Evolutionary conservation across 2,329 filamentous ascomycete species (phyloP).

Genomic region (Aspergillus calidoustus): DNA sequence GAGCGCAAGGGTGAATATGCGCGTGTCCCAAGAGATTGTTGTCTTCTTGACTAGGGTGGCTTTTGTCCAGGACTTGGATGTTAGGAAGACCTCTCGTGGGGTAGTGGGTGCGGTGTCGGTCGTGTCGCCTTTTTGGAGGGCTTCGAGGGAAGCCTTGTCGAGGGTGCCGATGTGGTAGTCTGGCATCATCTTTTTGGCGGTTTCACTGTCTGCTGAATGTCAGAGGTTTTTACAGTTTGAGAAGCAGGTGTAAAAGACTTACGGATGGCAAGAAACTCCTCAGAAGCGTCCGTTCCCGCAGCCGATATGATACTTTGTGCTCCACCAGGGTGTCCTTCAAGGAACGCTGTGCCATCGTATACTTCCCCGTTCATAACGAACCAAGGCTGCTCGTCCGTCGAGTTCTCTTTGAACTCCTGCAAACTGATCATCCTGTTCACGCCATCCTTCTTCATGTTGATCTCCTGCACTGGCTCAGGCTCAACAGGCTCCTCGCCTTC

Average conservation of each 20-base stretch:
- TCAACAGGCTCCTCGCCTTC: conserved; percentile 52
- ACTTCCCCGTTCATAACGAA: conserved; percentile 89
- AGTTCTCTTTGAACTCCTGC: conserved; percentile 73
- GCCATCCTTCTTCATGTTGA: conserved; percentile 76
- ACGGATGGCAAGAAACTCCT: conserved; percentile 93
- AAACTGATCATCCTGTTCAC: conserved; percentile 68
- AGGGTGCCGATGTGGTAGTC: conserved; percentile 83
- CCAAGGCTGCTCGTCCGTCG: conserved; percentile 71
- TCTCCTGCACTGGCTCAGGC: conserved; percentile 63
- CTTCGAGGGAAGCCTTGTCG: conserved; percentile 61
- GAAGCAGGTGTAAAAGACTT: conserved; percentile 45
- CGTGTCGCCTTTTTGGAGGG: conserved; percentile 55
- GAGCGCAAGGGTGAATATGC: conserved; percentile 79
- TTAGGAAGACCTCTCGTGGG: conserved; percentile 68
- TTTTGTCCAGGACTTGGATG: conserved; percentile 74
- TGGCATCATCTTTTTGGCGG: conserved; percentile 87
- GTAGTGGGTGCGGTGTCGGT: conserved; percentile 47
- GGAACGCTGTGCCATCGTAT: conserved; percentile 80
- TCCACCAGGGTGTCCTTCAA: conserved; percentile 83
- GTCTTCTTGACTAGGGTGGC: conserved; percentile 70
- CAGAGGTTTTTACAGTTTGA: not conserved
- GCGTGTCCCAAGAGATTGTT: conserved; percentile 75
- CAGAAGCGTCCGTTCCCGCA: conserved; percentile 79
- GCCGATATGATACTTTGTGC: conserved; percentile 81
- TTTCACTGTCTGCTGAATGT: conserved; percentile 75